phyloP scores from a whole-genome alignment of 192 early-diverging fungal genomes.

The Diversispora epigaea region DNA sequence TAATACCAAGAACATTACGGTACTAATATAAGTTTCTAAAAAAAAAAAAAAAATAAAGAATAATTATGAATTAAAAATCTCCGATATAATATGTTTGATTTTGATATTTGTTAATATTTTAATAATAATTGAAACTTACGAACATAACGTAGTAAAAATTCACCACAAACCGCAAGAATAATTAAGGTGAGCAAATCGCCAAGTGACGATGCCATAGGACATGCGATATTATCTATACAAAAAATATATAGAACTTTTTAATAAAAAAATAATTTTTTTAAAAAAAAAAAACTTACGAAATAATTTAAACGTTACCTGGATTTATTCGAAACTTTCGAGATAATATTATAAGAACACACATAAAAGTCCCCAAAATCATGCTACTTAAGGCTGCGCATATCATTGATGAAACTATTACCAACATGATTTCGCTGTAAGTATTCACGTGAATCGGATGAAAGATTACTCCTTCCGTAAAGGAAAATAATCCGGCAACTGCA shows the following conservation, averaged over 20 bases:
- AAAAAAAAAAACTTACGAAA: not conserved
- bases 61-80: not conserved
- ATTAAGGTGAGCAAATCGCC: conserved; percentile 73
- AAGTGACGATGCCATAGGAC: conserved; percentile 70
- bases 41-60: not conserved
- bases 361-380: conserved; percentile 69
- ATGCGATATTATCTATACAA: conserved; percentile 81
- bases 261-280: not conserved
- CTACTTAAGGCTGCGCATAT: conserved; percentile 68
- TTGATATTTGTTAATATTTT: not conserved
- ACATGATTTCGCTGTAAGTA: conserved; percentile 46
- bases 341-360: conserved; percentile 64
- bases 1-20: conserved; percentile 47
- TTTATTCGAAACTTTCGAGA: conserved; percentile 67
- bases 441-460: conserved; percentile 47
- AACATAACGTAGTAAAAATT: conserved; percentile 48
- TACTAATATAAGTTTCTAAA: conserved; percentile 41
- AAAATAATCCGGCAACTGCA: conserved; percentile 68
- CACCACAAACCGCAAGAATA: conserved; percentile 57
- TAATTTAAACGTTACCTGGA: conserved; percentile 54
- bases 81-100: not conserved
- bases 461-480: conserved; percentile 58
- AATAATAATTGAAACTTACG: conserved; percentile 38
- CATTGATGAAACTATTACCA: conserved; percentile 67
- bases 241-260: no score